These are phyloP conservation scores for Rutstroemia sp. DNA, from an alignment of 2,329 filamentous ascomycete genomes.

Conservation along the genomic window DNA sequence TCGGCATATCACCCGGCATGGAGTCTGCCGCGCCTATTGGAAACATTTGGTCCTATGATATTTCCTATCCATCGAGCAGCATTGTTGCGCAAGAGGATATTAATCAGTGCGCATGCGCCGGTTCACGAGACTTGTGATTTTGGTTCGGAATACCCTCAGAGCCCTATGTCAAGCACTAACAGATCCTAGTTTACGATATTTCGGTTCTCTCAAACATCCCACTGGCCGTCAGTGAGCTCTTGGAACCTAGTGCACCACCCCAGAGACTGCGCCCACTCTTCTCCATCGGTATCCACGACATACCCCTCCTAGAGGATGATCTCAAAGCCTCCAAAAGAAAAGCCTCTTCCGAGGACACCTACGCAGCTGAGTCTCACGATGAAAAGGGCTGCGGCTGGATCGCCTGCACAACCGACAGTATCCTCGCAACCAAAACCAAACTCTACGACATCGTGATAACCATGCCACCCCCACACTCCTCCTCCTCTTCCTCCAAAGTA, in stretches of 20 bases:
- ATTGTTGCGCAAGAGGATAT: conserved; percentile 75
- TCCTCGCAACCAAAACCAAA: conserved; percentile 76
- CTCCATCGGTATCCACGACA: conserved; percentile 88
- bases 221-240: conserved; percentile 58
- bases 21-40: conserved; percentile 69
- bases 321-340: conserved; percentile 38
- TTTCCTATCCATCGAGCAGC: conserved; percentile 88
- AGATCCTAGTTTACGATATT: conserved; percentile 73
- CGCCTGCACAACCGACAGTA: conserved; percentile 91
- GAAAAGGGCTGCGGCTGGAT: conserved; percentile 67
- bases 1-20: conserved; percentile 79
- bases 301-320: conserved; percentile 64
- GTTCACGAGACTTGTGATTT: conserved; percentile 84
- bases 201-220: conserved; percentile 91
- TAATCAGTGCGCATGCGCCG: conserved; percentile 80
- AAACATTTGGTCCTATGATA: conserved; percentile 81
- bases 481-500: conserved; percentile 49
- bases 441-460: conserved; percentile 88
- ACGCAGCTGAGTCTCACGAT: conserved; percentile 33
- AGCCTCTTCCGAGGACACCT: conserved; percentile 22
- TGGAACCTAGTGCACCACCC: conserved; percentile 55
- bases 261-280: conserved; percentile 78
- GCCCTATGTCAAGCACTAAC: conserved; percentile 4
- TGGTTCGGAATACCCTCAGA: conserved; percentile 45
- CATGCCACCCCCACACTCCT: conserved; percentile 57